Evolutionary conservation across 331 rosid genomes (phyloP).

Genomic region (Pyracantha coccinea): DNA sequence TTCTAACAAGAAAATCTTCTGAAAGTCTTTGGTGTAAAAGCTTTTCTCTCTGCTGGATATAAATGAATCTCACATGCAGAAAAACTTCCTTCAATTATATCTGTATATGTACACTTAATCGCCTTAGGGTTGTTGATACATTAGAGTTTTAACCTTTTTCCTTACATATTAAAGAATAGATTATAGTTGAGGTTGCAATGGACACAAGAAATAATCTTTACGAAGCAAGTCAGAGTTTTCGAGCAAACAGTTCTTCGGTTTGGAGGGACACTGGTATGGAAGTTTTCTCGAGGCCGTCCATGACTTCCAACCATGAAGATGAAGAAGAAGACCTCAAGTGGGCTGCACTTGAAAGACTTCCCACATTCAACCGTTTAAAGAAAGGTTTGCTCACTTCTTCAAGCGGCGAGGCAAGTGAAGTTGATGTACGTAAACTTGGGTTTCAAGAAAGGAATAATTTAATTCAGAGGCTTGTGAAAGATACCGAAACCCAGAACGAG

Average conservation of each 20-base stretch:
- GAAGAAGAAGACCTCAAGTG: constrained; percentile 67
- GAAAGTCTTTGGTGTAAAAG: background rate
- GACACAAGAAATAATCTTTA: background rate
- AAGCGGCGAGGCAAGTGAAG: constrained; percentile 35
- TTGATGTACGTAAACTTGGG: constrained; percentile 38
- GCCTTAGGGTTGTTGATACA: background rate
- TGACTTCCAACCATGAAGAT: constrained; percentile 14
- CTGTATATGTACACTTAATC: background rate
- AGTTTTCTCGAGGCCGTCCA: constrained; percentile 32
- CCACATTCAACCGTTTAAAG: constrained; percentile 52
- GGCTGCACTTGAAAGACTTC: constrained; percentile 73
- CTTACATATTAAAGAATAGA: background rate
- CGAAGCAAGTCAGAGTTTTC: background rate
- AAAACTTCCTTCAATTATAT: background rate
- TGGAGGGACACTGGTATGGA: constrained; percentile 31
- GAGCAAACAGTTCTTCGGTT: constrained; percentile 18
- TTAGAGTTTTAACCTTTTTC: background rate
- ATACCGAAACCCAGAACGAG: constrained; percentile 50
- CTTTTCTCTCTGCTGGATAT: too few relatives aligned
- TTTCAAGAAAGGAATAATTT: constrained; percentile 33
- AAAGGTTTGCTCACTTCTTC: constrained; percentile 45
- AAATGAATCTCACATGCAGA: background rate
- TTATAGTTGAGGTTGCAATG: background rate
- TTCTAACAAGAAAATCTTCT: background rate
- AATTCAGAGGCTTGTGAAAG: constrained; percentile 43